phyloP scores from a whole-genome alignment of 257 asterid genomes.

The Solanum chiquidenum region DNA sequence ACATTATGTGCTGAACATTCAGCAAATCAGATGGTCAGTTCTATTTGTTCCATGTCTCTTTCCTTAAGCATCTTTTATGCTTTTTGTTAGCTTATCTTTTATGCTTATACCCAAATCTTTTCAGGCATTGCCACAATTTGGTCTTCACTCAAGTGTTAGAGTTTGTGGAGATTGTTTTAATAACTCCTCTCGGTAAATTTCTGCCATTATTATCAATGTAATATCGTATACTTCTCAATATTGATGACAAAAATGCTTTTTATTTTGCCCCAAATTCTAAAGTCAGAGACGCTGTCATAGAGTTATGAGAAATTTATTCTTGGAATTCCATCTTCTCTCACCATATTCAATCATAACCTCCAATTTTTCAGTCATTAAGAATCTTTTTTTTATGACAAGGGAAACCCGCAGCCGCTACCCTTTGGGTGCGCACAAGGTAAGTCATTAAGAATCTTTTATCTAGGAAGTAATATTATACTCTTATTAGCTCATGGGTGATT shows the following conservation, averaged over 20 bases:
- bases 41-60: neutral
- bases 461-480: neutral
- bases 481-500: neutral
- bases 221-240: neutral
- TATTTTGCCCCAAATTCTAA: neutral
- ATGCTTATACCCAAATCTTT: constrained; percentile 2
- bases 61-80: neutral
- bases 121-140: constrained; percentile 94
- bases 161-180: constrained; percentile 93
- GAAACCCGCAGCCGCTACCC: neutral
- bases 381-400: neutral
- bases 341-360: neutral
- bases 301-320: neutral
- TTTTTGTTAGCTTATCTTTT: neutral
- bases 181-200: constrained; percentile 64
- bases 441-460: neutral
- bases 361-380: neutral
- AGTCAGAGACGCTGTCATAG: neutral
- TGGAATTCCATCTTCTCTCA: neutral
- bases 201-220: neutral
- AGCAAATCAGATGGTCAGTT: constrained; percentile 70
- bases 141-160: constrained; percentile 67
- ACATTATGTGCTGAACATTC: constrained; percentile 94
- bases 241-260: neutral
- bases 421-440: neutral